These are phyloP conservation scores for Usnea hakonensis DNA, from an alignment of 495 filamentous ascomycete genomes.

Conservation along the genomic window DNA sequence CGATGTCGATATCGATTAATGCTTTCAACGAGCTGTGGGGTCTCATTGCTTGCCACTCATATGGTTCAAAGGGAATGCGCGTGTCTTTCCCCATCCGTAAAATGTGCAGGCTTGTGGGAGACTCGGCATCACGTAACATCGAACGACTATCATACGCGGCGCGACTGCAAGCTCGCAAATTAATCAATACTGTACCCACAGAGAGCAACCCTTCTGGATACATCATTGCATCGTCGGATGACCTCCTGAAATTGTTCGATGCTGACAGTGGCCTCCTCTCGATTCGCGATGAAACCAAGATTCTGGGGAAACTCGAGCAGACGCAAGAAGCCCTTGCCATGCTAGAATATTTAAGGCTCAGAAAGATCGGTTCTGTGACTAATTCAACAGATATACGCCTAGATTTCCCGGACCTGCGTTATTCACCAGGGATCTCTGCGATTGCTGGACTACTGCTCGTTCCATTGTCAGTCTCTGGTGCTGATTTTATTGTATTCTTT, in stretches of 20 bases:
- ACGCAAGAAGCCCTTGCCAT: conserved; percentile 80
- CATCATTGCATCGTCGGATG: conserved; percentile 85
- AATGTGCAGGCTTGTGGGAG: conserved; percentile 88
- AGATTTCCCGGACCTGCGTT: conserved; percentile 80
- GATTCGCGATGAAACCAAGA: conserved; percentile 81
- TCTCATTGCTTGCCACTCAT: conserved; percentile 79
- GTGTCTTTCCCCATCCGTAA: conserved; percentile 88
- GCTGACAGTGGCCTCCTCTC: conserved; percentile 83
- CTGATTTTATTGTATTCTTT: conserved; percentile 90
- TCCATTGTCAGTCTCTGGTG: conserved; percentile 66
- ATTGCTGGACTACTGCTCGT: conserved; percentile 82
- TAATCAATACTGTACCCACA: conserved; percentile 72
- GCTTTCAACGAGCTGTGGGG: conserved; percentile 84
- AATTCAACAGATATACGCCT: conserved; percentile 66
- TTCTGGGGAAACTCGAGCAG: conserved; percentile 65
- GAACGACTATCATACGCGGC: conserved; percentile 84
- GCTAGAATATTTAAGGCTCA: conserved; percentile 76
- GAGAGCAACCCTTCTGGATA: conserved; percentile 82
- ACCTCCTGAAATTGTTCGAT: conserved; percentile 77
- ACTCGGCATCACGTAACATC: conserved; percentile 80
- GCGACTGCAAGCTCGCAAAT: conserved; percentile 69
- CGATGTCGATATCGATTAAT: conserved; percentile 92
- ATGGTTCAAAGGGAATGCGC: conserved; percentile 71
- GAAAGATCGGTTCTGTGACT: conserved; percentile 66
- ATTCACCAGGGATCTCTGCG: conserved; percentile 67